A percentile compares a stretch with the other conserved stretches of the same genome.
phyloP scores from a whole-genome alignment of 192 early-diverging fungal species.

The Coemansia sp. region DNA sequence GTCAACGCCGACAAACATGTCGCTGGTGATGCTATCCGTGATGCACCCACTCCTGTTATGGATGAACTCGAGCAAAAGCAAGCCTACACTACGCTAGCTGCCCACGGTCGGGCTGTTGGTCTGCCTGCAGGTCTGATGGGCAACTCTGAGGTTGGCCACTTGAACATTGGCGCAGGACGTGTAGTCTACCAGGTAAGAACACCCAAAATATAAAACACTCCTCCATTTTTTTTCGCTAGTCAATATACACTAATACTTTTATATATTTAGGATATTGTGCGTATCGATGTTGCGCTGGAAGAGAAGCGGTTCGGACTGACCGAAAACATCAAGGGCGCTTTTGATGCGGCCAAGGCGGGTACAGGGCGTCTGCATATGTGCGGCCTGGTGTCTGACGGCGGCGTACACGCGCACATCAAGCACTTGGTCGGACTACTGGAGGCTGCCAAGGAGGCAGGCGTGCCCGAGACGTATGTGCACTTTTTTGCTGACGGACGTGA shows the following conservation, averaged over 20 bases:
- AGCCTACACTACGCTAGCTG: conserved; percentile 77
- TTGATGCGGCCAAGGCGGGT: conserved; percentile 81
- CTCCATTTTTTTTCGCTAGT: background rate
- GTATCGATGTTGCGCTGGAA: conserved; percentile 91
- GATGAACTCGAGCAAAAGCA: conserved; percentile 73
- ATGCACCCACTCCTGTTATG: conserved; percentile 96
- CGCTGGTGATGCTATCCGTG: conserved; percentile 89
- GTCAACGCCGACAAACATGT: conserved; percentile 69
- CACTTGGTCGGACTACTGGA: conserved; percentile 85
- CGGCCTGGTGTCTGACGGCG: conserved; percentile 97
- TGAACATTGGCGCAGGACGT: conserved; percentile 99
- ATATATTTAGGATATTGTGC: conserved; percentile 86
- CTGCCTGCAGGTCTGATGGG: conserved; percentile 99
- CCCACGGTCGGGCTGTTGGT: conserved; percentile 96
- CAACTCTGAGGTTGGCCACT: conserved; percentile 99
- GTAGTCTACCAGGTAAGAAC: conserved; percentile 90
- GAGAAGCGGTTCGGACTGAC: conserved; percentile 79
- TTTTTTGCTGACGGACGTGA: conserved; percentile 99
- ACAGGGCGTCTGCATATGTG: conserved; percentile 88
- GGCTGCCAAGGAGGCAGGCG: conserved; percentile 80
- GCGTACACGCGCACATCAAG: conserved; percentile 95
- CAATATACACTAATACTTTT: background rate
- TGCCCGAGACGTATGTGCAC: conserved; percentile 89
- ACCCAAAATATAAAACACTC: background rate
- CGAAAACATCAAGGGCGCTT: conserved; percentile 75